Evolutionary conservation across 169 alveolate genomes (phyloP).

Genomic region (Theileria luwenshuni): DNA sequence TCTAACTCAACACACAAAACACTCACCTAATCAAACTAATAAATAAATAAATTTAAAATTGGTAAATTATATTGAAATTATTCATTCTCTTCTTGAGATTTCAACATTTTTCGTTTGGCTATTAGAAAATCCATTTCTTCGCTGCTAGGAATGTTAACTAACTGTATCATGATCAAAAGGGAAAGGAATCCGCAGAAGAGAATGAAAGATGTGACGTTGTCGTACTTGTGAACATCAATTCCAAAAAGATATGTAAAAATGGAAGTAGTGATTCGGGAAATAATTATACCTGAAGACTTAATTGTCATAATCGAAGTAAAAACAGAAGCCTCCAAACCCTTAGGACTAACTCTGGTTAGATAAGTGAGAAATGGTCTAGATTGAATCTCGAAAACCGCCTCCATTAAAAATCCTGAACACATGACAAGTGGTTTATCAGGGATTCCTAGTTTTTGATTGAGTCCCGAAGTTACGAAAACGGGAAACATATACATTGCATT

Average conservation of each 20-base stretch:
- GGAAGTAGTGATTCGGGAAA: slow-evolving; percentile 90
- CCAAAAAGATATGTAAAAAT: slow-evolving; percentile 84
- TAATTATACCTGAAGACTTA: slow-evolving; percentile 88
- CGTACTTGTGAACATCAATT: slow-evolving; percentile 88
- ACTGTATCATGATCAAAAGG: slow-evolving; percentile 75
- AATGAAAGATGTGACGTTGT: slow-evolving; percentile 84
- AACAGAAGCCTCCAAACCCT: slow-evolving; percentile 95
- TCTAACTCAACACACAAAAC: too few relatives aligned
- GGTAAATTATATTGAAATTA: slow-evolving; percentile 34
- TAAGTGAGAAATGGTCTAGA: slow-evolving; percentile 92
- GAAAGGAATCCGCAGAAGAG: slow-evolving; percentile 81
- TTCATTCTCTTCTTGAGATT: slow-evolving; percentile 8
- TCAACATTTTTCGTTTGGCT: background rate
- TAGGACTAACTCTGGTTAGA: slow-evolving; percentile 93
- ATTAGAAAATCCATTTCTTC: slow-evolving; percentile 12
- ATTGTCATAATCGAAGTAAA: slow-evolving; percentile 93
- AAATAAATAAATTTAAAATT: too few relatives aligned
- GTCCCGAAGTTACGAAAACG: slow-evolving; percentile 84
- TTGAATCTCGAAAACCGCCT: slow-evolving; percentile 90
- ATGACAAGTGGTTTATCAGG: slow-evolving; percentile 88
- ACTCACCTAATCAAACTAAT: too few relatives aligned
- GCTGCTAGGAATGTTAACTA: slow-evolving; percentile 61
- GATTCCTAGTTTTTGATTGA: slow-evolving; percentile 84
- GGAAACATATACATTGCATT: slow-evolving; percentile 81
- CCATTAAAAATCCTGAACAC: slow-evolving; percentile 88